These are phyloP conservation scores for Solanum dulcamara DNA, from an alignment of 257 asterid genomes.

Conservation along the genomic window DNA sequence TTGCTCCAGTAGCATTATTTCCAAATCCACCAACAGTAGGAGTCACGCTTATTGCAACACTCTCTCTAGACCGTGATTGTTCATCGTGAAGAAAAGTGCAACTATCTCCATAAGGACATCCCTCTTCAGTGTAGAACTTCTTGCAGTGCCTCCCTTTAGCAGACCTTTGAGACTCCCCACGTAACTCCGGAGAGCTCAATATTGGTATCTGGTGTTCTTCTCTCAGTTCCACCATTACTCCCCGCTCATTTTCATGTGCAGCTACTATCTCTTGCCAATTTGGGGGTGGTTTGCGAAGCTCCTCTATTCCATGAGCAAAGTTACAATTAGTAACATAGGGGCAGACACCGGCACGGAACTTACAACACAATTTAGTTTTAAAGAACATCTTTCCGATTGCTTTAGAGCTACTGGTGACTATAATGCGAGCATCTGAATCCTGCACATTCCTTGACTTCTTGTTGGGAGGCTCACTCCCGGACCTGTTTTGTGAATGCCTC, in stretches of 20 bases:
- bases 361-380: constrained; percentile 64
- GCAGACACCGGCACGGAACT: constrained; percentile 68
- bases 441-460: constrained; percentile 44
- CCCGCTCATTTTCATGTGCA: constrained; percentile 47
- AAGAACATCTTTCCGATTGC: constrained; percentile 73
- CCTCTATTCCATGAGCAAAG: constrained; percentile 57
- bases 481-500: constrained; percentile 27
- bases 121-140: constrained; percentile 71
- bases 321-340: constrained; percentile 68
- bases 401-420: constrained; percentile 35
- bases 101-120: constrained; percentile 78
- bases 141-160: constrained; percentile 71
- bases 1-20: constrained; percentile 19
- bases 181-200: constrained; percentile 31
- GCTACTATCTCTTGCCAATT: constrained; percentile 81
- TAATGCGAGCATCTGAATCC: constrained; percentile 21
- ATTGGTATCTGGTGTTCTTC: constrained; percentile 68
- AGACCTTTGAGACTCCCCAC: constrained; percentile 60
- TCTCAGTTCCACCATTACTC: constrained; percentile 30
- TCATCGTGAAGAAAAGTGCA: constrained; percentile 78
- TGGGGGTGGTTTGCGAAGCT: constrained; percentile 67
- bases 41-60: constrained; percentile 68
- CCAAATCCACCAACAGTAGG: constrained; percentile 46
- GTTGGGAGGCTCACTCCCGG: constrained; percentile 44
- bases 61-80: constrained; percentile 60